Evolutionary conservation across 768 basidiomycete genomes (phyloP).

Genomic region (Dioszegia crocea): DNA sequence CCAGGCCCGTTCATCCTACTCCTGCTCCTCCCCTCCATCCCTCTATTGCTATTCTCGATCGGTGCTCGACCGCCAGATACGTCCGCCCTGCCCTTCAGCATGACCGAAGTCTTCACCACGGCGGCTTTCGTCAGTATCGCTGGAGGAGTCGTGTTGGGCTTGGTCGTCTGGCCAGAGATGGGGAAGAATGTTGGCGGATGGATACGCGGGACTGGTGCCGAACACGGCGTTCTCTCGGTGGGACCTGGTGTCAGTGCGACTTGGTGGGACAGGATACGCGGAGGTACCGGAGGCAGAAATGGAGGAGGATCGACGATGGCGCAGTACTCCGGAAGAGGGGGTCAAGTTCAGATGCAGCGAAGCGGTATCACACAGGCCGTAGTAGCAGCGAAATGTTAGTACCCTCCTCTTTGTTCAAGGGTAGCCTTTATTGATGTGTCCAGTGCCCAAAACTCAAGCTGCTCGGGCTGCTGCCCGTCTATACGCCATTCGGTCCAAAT

Average conservation of each 20-base stretch:
- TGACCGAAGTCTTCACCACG: constrained; percentile 30
- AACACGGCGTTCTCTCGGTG: background rate
- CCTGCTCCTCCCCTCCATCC: constrained; percentile 31
- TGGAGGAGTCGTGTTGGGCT: constrained; percentile 24
- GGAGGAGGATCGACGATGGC: constrained; percentile 2
- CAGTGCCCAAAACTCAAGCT: constrained; percentile 1
- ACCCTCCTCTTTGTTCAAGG: background rate
- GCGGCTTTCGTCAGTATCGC: constrained; percentile 31
- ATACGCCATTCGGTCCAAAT: constrained; percentile 7
- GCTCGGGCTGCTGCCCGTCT: background rate
- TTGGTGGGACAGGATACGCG: background rate
- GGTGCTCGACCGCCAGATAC: constrained; percentile 38
- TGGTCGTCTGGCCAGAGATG: constrained; percentile 31
- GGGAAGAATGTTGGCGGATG: constrained; percentile 18
- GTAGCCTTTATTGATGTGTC: background rate
- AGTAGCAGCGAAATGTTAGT: background rate
- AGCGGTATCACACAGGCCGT: background rate
- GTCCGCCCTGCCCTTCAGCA: constrained; percentile 27
- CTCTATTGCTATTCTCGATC: constrained; percentile 31
- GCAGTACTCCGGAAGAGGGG: background rate
- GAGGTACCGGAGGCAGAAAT: background rate
- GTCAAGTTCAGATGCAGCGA: constrained; percentile 1
- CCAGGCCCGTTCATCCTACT: constrained; percentile 37
- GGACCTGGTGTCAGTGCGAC: background rate
- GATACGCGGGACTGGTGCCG: constrained; percentile 12